These are phyloP conservation scores for Apophysomyces elegans DNA, from an alignment of 371 early-diverging fungal species.

Conservation along the genomic window DNA sequence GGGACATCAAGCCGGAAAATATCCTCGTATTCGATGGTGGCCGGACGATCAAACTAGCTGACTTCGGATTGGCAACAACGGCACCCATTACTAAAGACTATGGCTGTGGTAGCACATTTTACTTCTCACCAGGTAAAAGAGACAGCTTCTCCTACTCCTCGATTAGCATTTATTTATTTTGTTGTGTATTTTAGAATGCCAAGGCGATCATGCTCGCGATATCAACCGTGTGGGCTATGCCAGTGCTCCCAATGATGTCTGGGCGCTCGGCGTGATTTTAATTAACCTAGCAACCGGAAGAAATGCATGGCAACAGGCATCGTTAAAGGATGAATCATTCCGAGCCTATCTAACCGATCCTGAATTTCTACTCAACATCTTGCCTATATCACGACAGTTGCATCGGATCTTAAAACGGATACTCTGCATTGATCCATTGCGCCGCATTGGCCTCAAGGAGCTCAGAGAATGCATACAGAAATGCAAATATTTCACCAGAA, in stretches of 20 bases:
- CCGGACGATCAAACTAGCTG: constrained; percentile 78
- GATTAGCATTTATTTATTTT: constrained; percentile 1
- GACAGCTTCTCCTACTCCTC: neutral
- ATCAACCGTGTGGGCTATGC: constrained; percentile 46
- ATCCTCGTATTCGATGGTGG: constrained; percentile 58
- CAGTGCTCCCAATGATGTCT: constrained; percentile 82
- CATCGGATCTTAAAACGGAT: constrained; percentile 73
- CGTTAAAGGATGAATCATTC: constrained; percentile 74
- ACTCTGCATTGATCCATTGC: constrained; percentile 71
- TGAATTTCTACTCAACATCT: constrained; percentile 65
- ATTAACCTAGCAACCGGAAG: constrained; percentile 78
- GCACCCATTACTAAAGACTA: constrained; percentile 75
- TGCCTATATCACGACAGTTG: constrained; percentile 73
- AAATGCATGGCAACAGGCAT: constrained; percentile 85
- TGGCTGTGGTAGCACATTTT: constrained; percentile 92
- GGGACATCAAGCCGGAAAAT: constrained; percentile 81
- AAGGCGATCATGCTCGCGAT: constrained; percentile 58
- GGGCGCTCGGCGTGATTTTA: constrained; percentile 84
- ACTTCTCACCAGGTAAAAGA: constrained; percentile 82
- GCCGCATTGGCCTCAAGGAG: constrained; percentile 71
- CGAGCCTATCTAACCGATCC: constrained; percentile 64
- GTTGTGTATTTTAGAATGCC: constrained; percentile 61
- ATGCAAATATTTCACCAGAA: constrained; percentile 64
- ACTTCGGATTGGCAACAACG: constrained; percentile 93
- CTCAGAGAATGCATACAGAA: constrained; percentile 57